Percentiles rank a stretch among this genome's conserved stretches.
These are phyloP conservation scores for Mycena crocata DNA, from an alignment of 768 basidiomycete genomes.

Conservation along the genomic window DNA sequence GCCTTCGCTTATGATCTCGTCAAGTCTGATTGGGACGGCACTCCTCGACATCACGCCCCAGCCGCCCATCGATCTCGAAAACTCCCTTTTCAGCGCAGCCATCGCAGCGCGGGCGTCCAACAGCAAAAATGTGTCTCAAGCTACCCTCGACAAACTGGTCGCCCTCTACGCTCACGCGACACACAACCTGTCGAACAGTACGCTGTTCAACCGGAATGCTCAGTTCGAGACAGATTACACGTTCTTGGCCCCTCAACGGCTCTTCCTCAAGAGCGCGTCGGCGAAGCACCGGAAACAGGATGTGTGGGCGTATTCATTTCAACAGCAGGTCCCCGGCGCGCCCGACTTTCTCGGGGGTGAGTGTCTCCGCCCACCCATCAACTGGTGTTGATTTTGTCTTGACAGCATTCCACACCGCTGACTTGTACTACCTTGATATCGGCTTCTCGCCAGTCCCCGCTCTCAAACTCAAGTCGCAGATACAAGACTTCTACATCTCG, in stretches of 20 bases:
- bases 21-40: conserved; percentile 1
- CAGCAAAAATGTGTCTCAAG: conserved; percentile 1
- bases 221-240: too few relatives aligned
- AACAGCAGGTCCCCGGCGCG: not conserved
- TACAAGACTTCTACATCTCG: conserved; percentile 15
- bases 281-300: too few relatives aligned
- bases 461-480: not conserved
- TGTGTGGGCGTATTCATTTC: too few relatives aligned
- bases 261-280: too few relatives aligned
- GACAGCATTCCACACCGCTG: conserved; percentile 3
- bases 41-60: conserved; percentile 14
- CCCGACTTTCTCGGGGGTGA: conserved; percentile 12
- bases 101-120: conserved; percentile 1
- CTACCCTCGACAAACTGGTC: not conserved
- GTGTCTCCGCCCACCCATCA: not conserved
- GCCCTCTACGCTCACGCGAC: conserved; percentile 15
- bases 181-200: conserved; percentile 8
- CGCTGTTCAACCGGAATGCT: conserved; percentile 11
- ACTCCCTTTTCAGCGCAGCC: conserved; percentile 3
- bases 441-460: too few relatives aligned
- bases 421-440: conserved; percentile 14
- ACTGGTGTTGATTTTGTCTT: too few relatives aligned
- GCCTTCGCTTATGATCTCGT: not conserved
- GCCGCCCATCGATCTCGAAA: not conserved
- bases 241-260: too few relatives aligned